Evolutionary conservation across 2,329 filamentous ascomycete genomes (phyloP).

Genomic region (Purpureocillium takamizusanense): DNA sequence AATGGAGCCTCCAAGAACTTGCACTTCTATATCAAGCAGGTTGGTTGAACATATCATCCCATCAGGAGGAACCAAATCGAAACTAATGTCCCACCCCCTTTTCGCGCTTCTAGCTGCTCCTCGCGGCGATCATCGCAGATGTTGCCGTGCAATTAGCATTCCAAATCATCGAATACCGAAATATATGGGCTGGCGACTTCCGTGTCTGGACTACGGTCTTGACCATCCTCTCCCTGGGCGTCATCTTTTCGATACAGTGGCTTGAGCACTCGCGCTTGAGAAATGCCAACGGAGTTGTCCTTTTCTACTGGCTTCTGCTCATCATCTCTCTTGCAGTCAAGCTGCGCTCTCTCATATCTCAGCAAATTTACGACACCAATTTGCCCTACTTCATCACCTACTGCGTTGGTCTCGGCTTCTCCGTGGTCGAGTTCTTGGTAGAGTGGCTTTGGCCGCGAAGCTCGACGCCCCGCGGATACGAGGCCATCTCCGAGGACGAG

Average conservation of each 20-base stretch:
- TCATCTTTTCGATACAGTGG: slow-evolving; percentile 77
- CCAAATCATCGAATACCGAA: slow-evolving; percentile 61
- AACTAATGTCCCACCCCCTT: too few species aligned
- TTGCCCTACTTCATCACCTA: slow-evolving; percentile 72
- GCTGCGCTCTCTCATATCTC: slow-evolving; percentile 74
- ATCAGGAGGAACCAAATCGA: too few species aligned
- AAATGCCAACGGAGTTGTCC: slow-evolving; percentile 76
- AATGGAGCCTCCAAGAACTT: slow-evolving; percentile 68
- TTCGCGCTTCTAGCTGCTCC: slow-evolving; percentile 33
- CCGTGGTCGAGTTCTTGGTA: slow-evolving; percentile 60
- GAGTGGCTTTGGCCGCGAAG: slow-evolving; percentile 86
- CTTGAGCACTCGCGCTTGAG: slow-evolving; percentile 75
- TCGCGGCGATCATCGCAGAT: slow-evolving; percentile 59
- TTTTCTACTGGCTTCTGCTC: slow-evolving; percentile 89
- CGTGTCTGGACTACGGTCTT: slow-evolving; percentile 73
- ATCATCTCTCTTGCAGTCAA: slow-evolving; percentile 72
- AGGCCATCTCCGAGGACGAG: slow-evolving; percentile 47
- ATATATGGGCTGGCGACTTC: slow-evolving; percentile 72
- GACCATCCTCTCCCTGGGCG: slow-evolving; percentile 60
- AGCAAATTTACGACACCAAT: slow-evolving; percentile 58
- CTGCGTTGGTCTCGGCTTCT: slow-evolving; percentile 61
- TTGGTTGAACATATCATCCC: slow-evolving; percentile 26
- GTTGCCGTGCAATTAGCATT: slow-evolving; percentile 64
- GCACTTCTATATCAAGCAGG: slow-evolving; percentile 91
- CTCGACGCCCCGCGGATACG: slow-evolving; percentile 44